Conservation (phyloP, 1,284 basidiomycete genomes). For the Mrakiaceae sp. region DNA sequence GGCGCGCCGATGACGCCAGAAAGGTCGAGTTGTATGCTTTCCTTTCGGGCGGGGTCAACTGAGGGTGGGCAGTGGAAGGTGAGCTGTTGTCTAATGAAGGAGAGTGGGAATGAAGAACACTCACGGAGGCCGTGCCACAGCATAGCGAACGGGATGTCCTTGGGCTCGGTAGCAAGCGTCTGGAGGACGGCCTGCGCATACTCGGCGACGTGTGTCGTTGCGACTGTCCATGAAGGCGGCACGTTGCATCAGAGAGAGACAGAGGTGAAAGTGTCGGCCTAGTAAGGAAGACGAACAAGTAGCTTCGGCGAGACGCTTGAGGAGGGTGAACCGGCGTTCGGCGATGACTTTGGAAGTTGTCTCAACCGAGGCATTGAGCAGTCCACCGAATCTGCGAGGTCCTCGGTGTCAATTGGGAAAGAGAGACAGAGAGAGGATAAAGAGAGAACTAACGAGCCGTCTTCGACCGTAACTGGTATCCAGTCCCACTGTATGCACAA, state of each 20-base stretch:
- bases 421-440: neutral
- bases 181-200: slow-evolving; percentile 1
- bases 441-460: too few relatives aligned
- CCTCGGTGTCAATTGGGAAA: neutral
- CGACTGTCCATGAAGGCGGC: too few relatives aligned
- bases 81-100: neutral
- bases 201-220: neutral
- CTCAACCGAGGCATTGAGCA: slow-evolving; percentile 4
- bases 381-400: neutral
- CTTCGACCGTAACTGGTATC: neutral
- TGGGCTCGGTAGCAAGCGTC: neutral
- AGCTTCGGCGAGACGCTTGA: too few relatives aligned
- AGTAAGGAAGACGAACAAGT: too few relatives aligned
- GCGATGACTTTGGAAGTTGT: slow-evolving; percentile 6
- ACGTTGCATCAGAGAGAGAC: too few relatives aligned
- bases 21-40: neutral
- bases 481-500: neutral
- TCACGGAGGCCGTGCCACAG: neutral
- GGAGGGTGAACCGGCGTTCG: neutral
- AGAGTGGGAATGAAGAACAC: neutral
- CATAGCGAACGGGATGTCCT: slow-evolving; percentile 9
- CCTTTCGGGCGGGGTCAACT: neutral
- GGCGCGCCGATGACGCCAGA: slow-evolving; percentile 2
- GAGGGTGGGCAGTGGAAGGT: neutral
- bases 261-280: too few relatives aligned